These are phyloP conservation scores for Arthromyces matolae DNA, from an alignment of 768 basidiomycete genomes.

Conservation along the genomic window DNA sequence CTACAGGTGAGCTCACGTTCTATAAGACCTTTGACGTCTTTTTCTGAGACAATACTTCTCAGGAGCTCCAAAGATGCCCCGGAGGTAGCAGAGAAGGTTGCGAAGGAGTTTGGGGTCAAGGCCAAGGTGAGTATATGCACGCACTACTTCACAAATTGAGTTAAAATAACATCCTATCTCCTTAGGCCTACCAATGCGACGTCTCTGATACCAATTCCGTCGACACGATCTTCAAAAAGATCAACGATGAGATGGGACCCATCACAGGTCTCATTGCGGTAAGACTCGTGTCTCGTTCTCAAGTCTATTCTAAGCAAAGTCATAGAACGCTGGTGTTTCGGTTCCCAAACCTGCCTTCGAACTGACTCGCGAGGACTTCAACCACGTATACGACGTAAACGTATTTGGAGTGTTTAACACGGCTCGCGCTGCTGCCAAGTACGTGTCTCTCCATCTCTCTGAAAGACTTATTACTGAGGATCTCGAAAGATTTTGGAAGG, in stretches of 20 bases:
- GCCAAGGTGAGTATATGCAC: constrained; percentile 33
- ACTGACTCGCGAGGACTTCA: constrained; percentile 51
- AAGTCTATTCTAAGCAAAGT: not conserved
- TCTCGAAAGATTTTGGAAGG: constrained; percentile 42
- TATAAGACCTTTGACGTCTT: not conserved
- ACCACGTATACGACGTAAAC: constrained; percentile 52
- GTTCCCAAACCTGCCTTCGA: constrained; percentile 61
- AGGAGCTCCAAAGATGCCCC: constrained; percentile 48
- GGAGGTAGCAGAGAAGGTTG: constrained; percentile 43
- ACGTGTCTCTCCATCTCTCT: constrained; percentile 3
- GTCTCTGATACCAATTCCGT: constrained; percentile 50
- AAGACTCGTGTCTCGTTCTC: constrained; percentile 5
- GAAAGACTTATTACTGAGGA: not conserved
- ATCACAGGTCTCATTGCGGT: constrained; percentile 59
- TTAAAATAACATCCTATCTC: no score
- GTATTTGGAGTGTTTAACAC: constrained; percentile 67
- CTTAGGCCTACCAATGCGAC: constrained; percentile 63
- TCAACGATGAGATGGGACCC: constrained; percentile 44
- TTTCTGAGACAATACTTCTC: not conserved
- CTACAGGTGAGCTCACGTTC: constrained; percentile 37
- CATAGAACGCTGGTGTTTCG: constrained; percentile 59
- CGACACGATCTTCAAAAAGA: constrained; percentile 40
- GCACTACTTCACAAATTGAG: not conserved
- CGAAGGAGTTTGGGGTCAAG: constrained; percentile 40
- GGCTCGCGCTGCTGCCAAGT: constrained; percentile 56